Conservation (phyloP, 495 filamentous ascomycete genomes). For the Aspergillus homomorphus region DNA sequence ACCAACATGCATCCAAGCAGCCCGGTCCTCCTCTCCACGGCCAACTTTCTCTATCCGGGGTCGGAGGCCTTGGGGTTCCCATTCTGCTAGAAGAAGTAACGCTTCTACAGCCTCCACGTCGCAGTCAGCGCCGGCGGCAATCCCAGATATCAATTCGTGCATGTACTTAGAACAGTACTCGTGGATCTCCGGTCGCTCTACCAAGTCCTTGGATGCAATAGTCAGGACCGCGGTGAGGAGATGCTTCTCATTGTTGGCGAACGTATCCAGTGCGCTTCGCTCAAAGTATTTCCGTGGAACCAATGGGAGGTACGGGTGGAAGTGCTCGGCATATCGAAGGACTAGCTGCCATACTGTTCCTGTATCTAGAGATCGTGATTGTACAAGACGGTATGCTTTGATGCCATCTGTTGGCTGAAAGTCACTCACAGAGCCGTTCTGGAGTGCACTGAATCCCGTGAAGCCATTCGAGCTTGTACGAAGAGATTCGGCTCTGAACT, state of each 20-base stretch:
- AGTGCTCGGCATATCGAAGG: slow-evolving; percentile 51
- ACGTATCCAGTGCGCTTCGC: slow-evolving; percentile 44
- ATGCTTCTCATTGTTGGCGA: slow-evolving; percentile 53
- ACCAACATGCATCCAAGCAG: slow-evolving; percentile 68
- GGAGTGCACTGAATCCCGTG: slow-evolving; percentile 30
- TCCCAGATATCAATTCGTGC: slow-evolving; percentile 57
- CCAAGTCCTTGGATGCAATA: slow-evolving; percentile 59
- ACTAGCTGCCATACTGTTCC: slow-evolving; percentile 51
- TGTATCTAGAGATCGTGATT: slow-evolving; percentile 46
- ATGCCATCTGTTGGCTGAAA: slow-evolving; percentile 34
- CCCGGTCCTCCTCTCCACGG: slow-evolving; percentile 62
- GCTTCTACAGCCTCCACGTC: slow-evolving; percentile 65
- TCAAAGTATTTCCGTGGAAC: slow-evolving; percentile 55
- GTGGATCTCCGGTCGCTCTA: slow-evolving; percentile 53
- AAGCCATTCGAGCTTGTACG: slow-evolving; percentile 23
- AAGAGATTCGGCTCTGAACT: slow-evolving; percentile 21
- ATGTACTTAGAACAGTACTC: slow-evolving; percentile 61
- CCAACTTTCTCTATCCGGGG: slow-evolving; percentile 53
- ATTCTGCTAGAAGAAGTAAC: slow-evolving; percentile 59
- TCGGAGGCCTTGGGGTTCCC: slow-evolving; percentile 59
- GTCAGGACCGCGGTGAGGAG: slow-evolving; percentile 61
- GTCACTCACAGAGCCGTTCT: slow-evolving; percentile 28
- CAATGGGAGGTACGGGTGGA: slow-evolving; percentile 62
- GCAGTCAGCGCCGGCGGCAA: slow-evolving; percentile 57
- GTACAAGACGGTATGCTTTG: slow-evolving; percentile 50